Evolutionary conservation across 169 alveolate genomes (phyloP).

Genomic region (Plasmodium sp.): DNA sequence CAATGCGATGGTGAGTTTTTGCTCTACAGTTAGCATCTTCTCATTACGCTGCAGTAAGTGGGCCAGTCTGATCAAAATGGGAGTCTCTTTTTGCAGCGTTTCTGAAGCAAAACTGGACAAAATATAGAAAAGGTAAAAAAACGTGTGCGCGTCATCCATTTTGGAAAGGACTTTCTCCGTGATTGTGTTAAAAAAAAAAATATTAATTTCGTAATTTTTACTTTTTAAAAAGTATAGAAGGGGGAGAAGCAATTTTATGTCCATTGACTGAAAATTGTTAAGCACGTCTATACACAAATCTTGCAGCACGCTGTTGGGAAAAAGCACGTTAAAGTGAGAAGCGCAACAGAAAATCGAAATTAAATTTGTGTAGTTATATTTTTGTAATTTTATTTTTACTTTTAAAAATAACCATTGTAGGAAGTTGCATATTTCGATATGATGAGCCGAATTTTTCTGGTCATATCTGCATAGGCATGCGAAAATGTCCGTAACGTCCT

Average conservation of each 20-base stretch:
- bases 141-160: neutral
- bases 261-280: conserved; percentile 9
- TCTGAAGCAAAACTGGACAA: conserved; percentile 1
- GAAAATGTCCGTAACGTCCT: conserved; percentile 52
- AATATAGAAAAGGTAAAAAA: conserved; percentile 12
- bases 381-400: conserved; percentile 20
- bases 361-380: conserved; percentile 26
- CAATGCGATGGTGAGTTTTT: conserved; percentile 22
- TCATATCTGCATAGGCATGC: conserved; percentile 4
- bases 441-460: neutral
- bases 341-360: conserved; percentile 33
- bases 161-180: conserved; percentile 10
- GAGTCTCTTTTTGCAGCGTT: neutral
- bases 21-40: neutral
- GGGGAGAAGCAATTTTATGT: neutral
- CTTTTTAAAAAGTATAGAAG: conserved; percentile 49
- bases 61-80: neutral
- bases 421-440: conserved; percentile 14
- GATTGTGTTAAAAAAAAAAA: conserved; percentile 19
- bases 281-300: conserved; percentile 63
- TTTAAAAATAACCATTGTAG: conserved; percentile 16
- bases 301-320: conserved; percentile 21
- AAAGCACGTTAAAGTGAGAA: conserved; percentile 28
- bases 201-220: conserved; percentile 26
- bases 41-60: neutral